Base-by-base conservation (phyloP, 129 eudicot species). In the Glebionis coronaria region DNA sequence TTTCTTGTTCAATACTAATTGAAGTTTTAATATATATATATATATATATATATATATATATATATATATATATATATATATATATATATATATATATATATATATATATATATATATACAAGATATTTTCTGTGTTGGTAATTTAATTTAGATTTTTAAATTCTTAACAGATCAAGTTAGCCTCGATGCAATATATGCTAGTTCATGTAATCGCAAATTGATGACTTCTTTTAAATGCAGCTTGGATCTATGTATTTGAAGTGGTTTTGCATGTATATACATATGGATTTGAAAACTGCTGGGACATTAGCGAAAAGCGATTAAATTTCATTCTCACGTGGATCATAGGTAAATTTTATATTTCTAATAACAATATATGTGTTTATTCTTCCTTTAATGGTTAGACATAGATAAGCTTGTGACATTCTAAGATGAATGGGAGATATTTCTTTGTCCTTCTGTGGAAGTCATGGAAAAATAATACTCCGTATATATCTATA, bases 261-360 rank as follows among this genome's bases (percentile, higher is more conserved):
- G 79, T 93, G 98, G 92, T 76, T 16, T 65, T 88, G 51, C 88
- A 93, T 76, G 79, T 93, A 52, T 93, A 86, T 73, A 64, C 98
- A 40, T 80, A 68, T 73, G 98, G 98, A 49, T 88, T 88, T 58
- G 95, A 77, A 50, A 93, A 93, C 78, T 93, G 88, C 61, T 93
- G 98, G 98, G 82, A 85, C 63, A 97, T 86, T 81, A 95, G 97
- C 47, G 92, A 78, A 84, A 93, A 93, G 76, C 88, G 82, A 29
- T 93, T 88, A 35, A 97, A 93, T 81, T 93, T 88, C 63, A 13
- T 88, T 40, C 79, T 93, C 81, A 93, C 98, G 15, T 84, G 87
- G 96, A 92, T 93, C 50, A 93, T 93, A 82, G 97, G 97, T 87
- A 69, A 63, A 67, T 70, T 3, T 42, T 27, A 75, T 25, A 23